Conservation (phyloP, 164 flowering plant genomes). For the Vitis rupestris region DNA sequence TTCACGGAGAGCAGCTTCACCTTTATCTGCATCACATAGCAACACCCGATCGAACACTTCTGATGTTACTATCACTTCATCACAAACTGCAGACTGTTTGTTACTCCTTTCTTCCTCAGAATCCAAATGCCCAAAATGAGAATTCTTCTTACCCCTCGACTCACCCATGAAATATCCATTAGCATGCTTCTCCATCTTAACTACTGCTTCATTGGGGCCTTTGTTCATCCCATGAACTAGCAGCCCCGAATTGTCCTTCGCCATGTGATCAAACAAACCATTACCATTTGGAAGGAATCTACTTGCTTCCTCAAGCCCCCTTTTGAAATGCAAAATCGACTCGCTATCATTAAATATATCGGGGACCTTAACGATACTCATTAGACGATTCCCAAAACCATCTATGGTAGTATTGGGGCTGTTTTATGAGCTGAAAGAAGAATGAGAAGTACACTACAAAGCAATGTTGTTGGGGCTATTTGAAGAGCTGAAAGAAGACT, state of each 20-base stretch:
- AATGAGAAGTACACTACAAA: constrained; percentile 11
- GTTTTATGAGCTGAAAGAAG: constrained; percentile 26
- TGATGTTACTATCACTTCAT: constrained; percentile 20
- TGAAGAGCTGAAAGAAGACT: constrained; percentile 24
- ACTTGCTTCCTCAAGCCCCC: constrained; percentile 46
- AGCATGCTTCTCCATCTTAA: constrained; percentile 20
- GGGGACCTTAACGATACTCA: constrained; percentile 22
- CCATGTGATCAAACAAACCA: constrained; percentile 20
- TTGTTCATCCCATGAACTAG: constrained; percentile 9
- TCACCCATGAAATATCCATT: not conserved
- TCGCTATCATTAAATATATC: constrained; percentile 23
- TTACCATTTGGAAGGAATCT: constrained; percentile 39
- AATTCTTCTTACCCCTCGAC: constrained; percentile 23
- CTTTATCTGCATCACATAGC: constrained; percentile 18
- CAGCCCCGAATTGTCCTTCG: constrained; percentile 9
- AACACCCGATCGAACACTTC: constrained; percentile 31
- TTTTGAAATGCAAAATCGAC: constrained; percentile 23
- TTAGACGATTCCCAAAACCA: constrained; percentile 30
- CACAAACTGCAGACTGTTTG: constrained; percentile 31
- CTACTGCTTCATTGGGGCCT: too few relatives aligned
- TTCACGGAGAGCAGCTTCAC: constrained; percentile 28
- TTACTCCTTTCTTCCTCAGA: constrained; percentile 30
- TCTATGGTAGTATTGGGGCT: constrained; percentile 18
- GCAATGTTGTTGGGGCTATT: not conserved
- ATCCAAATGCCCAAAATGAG: constrained; percentile 9